Base-by-base conservation (phyloP, 345 rosid genomes). In the Populus deltoides region DNA sequence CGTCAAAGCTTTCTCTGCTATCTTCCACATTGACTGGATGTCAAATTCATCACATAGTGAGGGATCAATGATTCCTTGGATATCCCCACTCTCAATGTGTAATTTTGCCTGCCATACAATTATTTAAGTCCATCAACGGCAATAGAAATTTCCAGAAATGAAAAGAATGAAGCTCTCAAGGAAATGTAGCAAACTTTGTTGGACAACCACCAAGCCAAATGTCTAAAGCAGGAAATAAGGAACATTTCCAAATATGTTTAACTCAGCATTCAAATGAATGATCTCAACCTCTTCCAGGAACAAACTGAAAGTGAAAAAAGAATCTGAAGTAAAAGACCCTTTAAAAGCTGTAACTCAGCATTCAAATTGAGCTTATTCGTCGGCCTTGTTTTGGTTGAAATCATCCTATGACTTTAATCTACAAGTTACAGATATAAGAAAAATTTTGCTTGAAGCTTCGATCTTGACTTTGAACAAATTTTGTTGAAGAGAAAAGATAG, bases 11-110 rank as follows among this genome's bases (percentile, higher is more conserved):
- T 90, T 94, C 90, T 97, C 99, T 0, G 98, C 99, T 22, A 97
- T 92, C 86, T 97, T 97, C 99, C 99, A 97, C 96, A 97, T 92
- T 1, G 99, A 90, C 59, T 97, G 99, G 55, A 94, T 89, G 78
- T 95, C 97, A 20, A 91, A 97, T 24, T 90, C 97, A 11, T 90
- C 83, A 22, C 29, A 62, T n/a, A 97, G 74, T 0, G 82, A 83
- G 2, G 91, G 97, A 83, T 97, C 99, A 9, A 97, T 90, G 83
- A 97, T 91, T 77, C 93, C 92, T 73, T 92, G 92, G 70, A 97
- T 92, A 84, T 94, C 92, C 16, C 99, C 99, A 17, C 93, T 90
- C 89, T 94, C 98, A 24, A 97, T 92, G 85, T 94, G 99, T 78
- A 90, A 67, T 86, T 92, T 97, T 9, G 98, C 97, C 98, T 97